Percentiles rank a stretch among this genome's conserved stretches.
These are phyloP conservation scores for Silene uniflora DNA, from an alignment of 148 eudicot genomes.

Conservation along the genomic window DNA sequence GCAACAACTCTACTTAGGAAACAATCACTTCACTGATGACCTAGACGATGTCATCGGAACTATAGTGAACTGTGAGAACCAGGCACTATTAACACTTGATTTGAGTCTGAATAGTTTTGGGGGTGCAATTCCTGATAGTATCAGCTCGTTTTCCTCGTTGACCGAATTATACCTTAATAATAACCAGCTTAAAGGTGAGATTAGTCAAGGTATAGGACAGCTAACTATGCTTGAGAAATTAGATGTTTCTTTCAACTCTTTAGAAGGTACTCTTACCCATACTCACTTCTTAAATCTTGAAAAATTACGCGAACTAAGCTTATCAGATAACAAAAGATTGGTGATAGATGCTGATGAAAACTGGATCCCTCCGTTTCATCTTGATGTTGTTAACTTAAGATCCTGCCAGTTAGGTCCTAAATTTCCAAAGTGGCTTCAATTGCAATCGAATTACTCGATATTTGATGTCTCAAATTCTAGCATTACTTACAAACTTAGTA, in stretches of 20 bases:
- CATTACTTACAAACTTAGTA: slow-evolving; percentile 3
- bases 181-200: slow-evolving; percentile 24
- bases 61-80: neutral
- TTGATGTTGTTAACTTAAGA: neutral
- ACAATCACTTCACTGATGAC: slow-evolving; percentile 2
- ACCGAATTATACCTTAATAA: neutral
- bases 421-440: slow-evolving; percentile 21
- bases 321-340: slow-evolving; percentile 19
- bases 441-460: neutral
- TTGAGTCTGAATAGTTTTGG: slow-evolving; percentile 19
- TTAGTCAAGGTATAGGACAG: slow-evolving; percentile 17
- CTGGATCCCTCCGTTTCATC: slow-evolving; percentile 24
- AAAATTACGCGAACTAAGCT: slow-evolving; percentile 11
- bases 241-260: slow-evolving; percentile 15
- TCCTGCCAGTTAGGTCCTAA: slow-evolving; percentile 11
- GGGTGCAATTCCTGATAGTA: slow-evolving; percentile 25
- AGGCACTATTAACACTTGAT: slow-evolving; percentile 4
- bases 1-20: neutral
- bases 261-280: slow-evolving; percentile 24
- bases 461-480: slow-evolving; percentile 9
- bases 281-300: slow-evolving; percentile 28
- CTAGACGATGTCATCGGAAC: neutral
- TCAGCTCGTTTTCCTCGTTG: slow-evolving; percentile 20
- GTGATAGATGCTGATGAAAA: neutral
- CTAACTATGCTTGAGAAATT: slow-evolving; percentile 26